These are phyloP conservation scores for Neurospora pannonica DNA, from an alignment of 495 filamentous ascomycete genomes.

Conservation along the genomic window DNA sequence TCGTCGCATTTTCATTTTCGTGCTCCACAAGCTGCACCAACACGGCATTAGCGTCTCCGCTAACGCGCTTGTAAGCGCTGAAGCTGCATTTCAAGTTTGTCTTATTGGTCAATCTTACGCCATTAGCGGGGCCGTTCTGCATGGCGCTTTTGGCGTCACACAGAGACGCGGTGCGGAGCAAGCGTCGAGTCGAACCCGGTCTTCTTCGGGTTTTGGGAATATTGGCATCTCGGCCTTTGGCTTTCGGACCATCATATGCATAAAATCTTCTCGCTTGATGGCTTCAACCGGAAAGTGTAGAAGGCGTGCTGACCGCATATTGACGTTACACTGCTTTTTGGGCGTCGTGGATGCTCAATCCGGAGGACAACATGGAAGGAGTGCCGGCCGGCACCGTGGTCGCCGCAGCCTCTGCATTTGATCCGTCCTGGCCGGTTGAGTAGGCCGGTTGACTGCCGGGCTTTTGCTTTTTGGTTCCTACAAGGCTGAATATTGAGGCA, in stretches of 20 bases:
- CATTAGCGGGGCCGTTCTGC: constrained; percentile 1
- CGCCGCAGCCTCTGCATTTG: not conserved
- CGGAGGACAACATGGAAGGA: too few relatives aligned
- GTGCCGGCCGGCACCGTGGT: not conserved
- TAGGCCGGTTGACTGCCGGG: not conserved
- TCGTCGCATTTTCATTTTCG: not conserved
- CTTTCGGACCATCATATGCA: not conserved
- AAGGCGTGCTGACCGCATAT: not conserved
- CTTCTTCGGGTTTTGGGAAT: too few relatives aligned
- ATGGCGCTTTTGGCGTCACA: not conserved
- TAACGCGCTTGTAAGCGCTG: constrained; percentile 26
- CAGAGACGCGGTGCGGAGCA: not conserved
- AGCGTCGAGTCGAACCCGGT: not conserved
- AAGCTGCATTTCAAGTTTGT: not conserved
- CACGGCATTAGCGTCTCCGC: not conserved
- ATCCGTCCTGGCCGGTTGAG: not conserved
- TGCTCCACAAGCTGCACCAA: not conserved
- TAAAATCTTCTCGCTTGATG: not conserved
- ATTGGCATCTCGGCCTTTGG: not conserved
- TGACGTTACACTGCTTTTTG: not conserved
- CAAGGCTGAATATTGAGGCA: not conserved
- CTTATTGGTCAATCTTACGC: constrained; percentile 20
- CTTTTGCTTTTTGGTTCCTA: not conserved
- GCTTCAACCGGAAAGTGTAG: not conserved
- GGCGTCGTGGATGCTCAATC: too few relatives aligned